These are phyloP conservation scores for Zizania palustris DNA, from an alignment of 202 grass and related monocot genomes.

Conservation along the genomic window DNA sequence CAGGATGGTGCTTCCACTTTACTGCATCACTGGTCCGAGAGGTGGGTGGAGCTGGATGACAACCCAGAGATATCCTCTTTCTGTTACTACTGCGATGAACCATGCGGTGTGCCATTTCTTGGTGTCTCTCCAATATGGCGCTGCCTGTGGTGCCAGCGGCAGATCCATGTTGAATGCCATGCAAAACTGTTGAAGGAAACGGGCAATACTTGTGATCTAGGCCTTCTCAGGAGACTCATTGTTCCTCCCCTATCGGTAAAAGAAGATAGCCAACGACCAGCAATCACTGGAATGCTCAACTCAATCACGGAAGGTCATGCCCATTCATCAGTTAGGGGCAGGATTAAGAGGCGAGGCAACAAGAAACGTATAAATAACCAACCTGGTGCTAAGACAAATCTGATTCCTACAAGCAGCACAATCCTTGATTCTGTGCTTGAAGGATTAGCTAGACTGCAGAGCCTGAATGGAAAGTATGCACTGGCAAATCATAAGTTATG, in stretches of 20 bases:
- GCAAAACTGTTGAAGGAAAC: slow-evolving; percentile 65
- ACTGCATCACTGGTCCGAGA: slow-evolving; percentile 95
- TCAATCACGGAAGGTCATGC: slow-evolving; percentile 63
- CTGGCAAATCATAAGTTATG: slow-evolving; percentile 51
- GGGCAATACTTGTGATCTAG: slow-evolving; percentile 72
- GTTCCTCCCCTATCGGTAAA: slow-evolving; percentile 77
- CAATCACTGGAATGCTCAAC: slow-evolving; percentile 51
- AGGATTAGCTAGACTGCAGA: slow-evolving; percentile 53
- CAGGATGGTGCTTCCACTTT: slow-evolving; percentile 58
- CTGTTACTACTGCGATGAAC: slow-evolving; percentile 84
- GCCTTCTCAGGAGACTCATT: slow-evolving; percentile 66
- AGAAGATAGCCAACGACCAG: slow-evolving; percentile 51
- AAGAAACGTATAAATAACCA: slow-evolving; percentile 57
- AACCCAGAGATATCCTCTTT: slow-evolving; percentile 63
- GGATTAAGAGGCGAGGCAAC: slow-evolving; percentile 53
- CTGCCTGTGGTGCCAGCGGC: slow-evolving; percentile 86
- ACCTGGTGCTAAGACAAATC: slow-evolving; percentile 46
- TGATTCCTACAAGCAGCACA: slow-evolving; percentile 25
- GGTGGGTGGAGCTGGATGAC: slow-evolving; percentile 70
- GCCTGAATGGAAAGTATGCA: slow-evolving; percentile 50
- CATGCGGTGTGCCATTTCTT: slow-evolving; percentile 66
- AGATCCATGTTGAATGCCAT: slow-evolving; percentile 86
- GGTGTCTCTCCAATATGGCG: slow-evolving; percentile 87
- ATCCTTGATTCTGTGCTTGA: slow-evolving; percentile 54
- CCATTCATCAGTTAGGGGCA: slow-evolving; percentile 48